A percentile compares a stretch with the other conserved stretches of the same genome.
Evolutionary conservation across 768 basidiomycete genomes (phyloP).

Genomic region (Podaxis sp.): DNA sequence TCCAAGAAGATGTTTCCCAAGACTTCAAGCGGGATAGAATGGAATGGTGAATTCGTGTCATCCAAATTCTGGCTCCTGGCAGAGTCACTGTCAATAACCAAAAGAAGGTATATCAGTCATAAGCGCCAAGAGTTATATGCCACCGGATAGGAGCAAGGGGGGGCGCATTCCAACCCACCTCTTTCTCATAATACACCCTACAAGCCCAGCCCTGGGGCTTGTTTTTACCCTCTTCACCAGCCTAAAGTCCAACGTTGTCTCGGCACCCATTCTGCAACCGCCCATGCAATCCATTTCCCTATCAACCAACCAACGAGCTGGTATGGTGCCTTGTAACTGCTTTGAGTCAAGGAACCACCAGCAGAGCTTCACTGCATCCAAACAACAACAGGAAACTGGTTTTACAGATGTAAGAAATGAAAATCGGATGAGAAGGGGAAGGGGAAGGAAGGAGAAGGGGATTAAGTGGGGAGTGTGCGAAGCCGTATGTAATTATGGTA

Average conservation of each 20-base stretch:
- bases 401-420: slow-evolving; percentile 2
- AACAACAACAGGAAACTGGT: background rate
- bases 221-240: slow-evolving; percentile 5
- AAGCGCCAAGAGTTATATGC: background rate
- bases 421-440: background rate
- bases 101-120: background rate
- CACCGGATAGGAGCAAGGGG: background rate
- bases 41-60: slow-evolving; percentile 7
- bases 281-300: slow-evolving; percentile 7
- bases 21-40: slow-evolving; percentile 11
- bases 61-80: background rate
- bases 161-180: background rate
- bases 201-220: background rate
- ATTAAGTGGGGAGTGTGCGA: slow-evolving; percentile 14
- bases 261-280: background rate
- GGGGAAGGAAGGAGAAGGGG: slow-evolving; percentile 4
- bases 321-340: background rate
- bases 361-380: slow-evolving; percentile 12
- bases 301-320: slow-evolving; percentile 8
- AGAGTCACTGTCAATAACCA: background rate
- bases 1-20: slow-evolving; percentile 16
- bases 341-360: slow-evolving; percentile 7
- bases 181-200: background rate
- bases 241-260: background rate
- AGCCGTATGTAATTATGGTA: slow-evolving; percentile 16